phyloP scores from a whole-genome alignment of 2,329 filamentous ascomycete species.

The Cytospora schulzeri region DNA sequence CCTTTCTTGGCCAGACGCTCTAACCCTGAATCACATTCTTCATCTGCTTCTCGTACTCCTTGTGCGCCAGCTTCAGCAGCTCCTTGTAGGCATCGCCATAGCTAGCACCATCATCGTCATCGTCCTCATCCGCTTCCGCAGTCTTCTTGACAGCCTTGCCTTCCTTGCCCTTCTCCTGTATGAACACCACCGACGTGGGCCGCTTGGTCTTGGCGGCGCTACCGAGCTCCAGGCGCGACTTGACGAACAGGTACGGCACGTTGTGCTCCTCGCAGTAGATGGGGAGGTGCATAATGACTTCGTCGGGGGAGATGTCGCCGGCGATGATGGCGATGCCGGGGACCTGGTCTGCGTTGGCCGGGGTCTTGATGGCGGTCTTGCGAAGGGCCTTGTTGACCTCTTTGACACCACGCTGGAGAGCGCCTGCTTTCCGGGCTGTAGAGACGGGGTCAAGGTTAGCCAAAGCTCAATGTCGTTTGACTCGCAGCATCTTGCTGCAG shows the following conservation, averaged over 20 bases:
- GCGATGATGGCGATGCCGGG: slow-evolving; percentile 87
- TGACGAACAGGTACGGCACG: slow-evolving; percentile 94
- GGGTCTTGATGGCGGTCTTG: slow-evolving; percentile 77
- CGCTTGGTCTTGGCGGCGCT: slow-evolving; percentile 93
- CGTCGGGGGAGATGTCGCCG: slow-evolving; percentile 96
- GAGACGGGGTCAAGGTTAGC: slow-evolving; percentile 11
- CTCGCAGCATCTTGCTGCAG: background rate
- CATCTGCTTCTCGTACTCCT: slow-evolving; percentile 62
- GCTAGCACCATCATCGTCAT: slow-evolving; percentile 56
- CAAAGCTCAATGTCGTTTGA: too few species aligned
- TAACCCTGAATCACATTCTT: slow-evolving; percentile 31
- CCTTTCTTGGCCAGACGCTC: background rate
- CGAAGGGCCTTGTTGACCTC: slow-evolving; percentile 98
- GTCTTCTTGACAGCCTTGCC: slow-evolving; percentile 49
- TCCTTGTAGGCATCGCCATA: slow-evolving; percentile 67
- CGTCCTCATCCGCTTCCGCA: slow-evolving; percentile 47
- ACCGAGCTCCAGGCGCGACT: slow-evolving; percentile 88
- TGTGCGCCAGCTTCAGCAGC: slow-evolving; percentile 66
- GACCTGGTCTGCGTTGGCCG: slow-evolving; percentile 54
- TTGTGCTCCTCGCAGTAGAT: slow-evolving; percentile 98
- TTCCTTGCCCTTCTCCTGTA: slow-evolving; percentile 58
- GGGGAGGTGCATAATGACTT: slow-evolving; percentile 97
- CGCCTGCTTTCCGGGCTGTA: slow-evolving; percentile 89
- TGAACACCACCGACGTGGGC: slow-evolving; percentile 95
- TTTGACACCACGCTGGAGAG: slow-evolving; percentile 96